Base-by-base conservation (phyloP, 148 eudicot species). In the Suaeda aralocaspica region DNA sequence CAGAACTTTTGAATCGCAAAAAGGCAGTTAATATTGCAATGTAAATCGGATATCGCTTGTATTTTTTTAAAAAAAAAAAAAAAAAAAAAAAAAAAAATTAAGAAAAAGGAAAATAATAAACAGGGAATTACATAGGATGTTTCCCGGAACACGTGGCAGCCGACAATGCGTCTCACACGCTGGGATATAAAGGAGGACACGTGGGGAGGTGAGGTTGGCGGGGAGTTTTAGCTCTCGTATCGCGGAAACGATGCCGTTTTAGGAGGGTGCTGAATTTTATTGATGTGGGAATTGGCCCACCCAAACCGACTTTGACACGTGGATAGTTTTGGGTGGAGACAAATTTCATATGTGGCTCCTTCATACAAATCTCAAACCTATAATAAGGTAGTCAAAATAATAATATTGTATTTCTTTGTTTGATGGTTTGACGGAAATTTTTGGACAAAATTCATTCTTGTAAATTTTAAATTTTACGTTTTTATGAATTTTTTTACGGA, bases 211-310 rank as follows among this genome's bases (percentile, higher is more conserved):
- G 39, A 14, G 41, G 55, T 67, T 77, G 80, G 76, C 24, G 71
- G 44, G 29, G 41, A 18, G 15, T n/a, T 34, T 21, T 33, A n/a
- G 28, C 39, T 31, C 69, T 72, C 6, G 64, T 69, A 71, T 77
- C 68, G 50, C 63, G 72, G 21, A 77, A 66, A 77, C 76, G 76
- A 67, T 53, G 72, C 11, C 80, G 76, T 77, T 72, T 49, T 12
- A 14, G 0, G 13, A 34, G 58, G 60, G 24, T 61, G 22, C 18
- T 57, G 46, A 44, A 9, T 45, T 6, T 59, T n/a, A 24, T 52
- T 70, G 74, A 71, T 22, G 75, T 57, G 60, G 74, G 65, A 7
- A 57, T 18, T 19, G 44, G 45, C 26, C 64, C 64, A n/a, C 31
- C 64, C 0, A 34, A 14, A 59, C 63, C 63, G 42, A 31, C 63